Percentiles rank a stretch among this genome's conserved stretches.
phyloP scores from a whole-genome alignment of 2,329 filamentous ascomycete genomes.

The Alternaria sp. region DNA sequence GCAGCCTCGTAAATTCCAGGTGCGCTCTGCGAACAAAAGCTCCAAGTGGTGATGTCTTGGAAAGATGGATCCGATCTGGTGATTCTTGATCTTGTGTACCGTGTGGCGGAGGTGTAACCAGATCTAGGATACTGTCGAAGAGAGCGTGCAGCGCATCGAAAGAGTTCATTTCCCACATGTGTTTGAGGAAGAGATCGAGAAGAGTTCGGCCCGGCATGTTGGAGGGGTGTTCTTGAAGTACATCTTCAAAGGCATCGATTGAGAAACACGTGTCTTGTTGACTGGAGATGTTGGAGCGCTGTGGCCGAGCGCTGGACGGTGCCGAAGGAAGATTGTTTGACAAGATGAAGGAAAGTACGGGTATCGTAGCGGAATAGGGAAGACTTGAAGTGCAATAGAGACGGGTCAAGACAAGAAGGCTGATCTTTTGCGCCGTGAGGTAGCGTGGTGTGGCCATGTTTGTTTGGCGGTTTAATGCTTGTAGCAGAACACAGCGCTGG shows the following conservation, averaged over 20 bases:
- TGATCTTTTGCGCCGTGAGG: constrained; percentile 87
- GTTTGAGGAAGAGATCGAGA: constrained; percentile 84
- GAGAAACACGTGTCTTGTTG: constrained; percentile 45
- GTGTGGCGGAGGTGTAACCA: constrained; percentile 60
- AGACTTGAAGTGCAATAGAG: constrained; percentile 78
- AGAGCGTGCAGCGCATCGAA: constrained; percentile 81
- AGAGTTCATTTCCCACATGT: constrained; percentile 83
- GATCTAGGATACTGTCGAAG: constrained; percentile 65
- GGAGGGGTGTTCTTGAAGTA: constrained; percentile 54
- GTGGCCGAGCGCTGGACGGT: constrained; percentile 29
- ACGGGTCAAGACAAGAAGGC: constrained; percentile 78
- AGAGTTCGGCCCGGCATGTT: constrained; percentile 76
- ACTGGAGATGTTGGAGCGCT: constrained; percentile 32
- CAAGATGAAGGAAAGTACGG: constrained; percentile 80
- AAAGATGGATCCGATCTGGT: constrained; percentile 63
- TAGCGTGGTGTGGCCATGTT: constrained; percentile 72
- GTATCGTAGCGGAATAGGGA: constrained; percentile 72
- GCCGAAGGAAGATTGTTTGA: constrained; percentile 64
- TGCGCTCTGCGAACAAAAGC: constrained; percentile 77
- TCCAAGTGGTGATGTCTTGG: constrained; percentile 79
- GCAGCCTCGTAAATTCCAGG: constrained; percentile 79
- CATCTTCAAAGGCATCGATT: constrained; percentile 55
- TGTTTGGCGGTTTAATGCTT: constrained; percentile 1
- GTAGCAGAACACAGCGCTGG: constrained; percentile 1
- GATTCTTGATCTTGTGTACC: constrained; percentile 29